Conservation (phyloP, 371 early-diverging fungal species). For the Mucor ambiguus region DNA sequence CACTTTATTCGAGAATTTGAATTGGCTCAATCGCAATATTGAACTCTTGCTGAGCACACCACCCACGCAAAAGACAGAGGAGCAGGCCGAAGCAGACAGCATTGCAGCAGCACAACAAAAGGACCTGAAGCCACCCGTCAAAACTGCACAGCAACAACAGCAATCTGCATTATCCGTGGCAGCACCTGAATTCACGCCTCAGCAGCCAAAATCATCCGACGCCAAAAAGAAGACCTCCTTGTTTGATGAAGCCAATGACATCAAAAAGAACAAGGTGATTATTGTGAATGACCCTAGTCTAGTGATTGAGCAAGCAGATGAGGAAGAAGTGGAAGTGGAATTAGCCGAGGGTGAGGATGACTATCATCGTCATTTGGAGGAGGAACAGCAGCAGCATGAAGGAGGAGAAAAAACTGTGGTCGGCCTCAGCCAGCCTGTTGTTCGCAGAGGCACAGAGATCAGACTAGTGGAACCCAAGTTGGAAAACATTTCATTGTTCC, state of each 20-base stretch:
- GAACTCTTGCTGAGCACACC: conserved; percentile 24
- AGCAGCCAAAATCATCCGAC: neutral
- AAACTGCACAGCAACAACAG: conserved; percentile 11
- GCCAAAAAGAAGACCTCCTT: conserved; percentile 19
- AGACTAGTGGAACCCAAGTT: conserved; percentile 61
- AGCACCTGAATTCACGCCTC: conserved; percentile 16
- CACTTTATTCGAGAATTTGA: conserved; percentile 59
- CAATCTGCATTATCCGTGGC: conserved; percentile 6
- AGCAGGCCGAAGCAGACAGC: conserved; percentile 14
- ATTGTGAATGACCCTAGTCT: conserved; percentile 41
- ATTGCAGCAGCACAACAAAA: conserved; percentile 21
- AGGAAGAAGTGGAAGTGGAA: conserved; percentile 29
- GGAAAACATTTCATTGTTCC: conserved; percentile 64
- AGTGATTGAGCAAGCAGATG: conserved; percentile 26
- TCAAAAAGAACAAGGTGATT: conserved; percentile 31
- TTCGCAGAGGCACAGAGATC: conserved; percentile 72
- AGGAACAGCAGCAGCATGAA: conserved; percentile 6
- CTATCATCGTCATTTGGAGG: conserved; percentile 2
- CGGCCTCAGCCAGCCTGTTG: conserved; percentile 13
- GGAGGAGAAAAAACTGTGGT: neutral
- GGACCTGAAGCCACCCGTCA: conserved; percentile 13
- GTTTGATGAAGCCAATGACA: conserved; percentile 25
- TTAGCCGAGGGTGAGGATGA: conserved; percentile 7
- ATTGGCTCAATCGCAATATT: conserved; percentile 69
- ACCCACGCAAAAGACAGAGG: conserved; percentile 20